Evolutionary conservation across 805 yeast species (phyloP), one percentile per base, ranked within the genome.

Genomic region (Starmerella bacillaris): DNA sequence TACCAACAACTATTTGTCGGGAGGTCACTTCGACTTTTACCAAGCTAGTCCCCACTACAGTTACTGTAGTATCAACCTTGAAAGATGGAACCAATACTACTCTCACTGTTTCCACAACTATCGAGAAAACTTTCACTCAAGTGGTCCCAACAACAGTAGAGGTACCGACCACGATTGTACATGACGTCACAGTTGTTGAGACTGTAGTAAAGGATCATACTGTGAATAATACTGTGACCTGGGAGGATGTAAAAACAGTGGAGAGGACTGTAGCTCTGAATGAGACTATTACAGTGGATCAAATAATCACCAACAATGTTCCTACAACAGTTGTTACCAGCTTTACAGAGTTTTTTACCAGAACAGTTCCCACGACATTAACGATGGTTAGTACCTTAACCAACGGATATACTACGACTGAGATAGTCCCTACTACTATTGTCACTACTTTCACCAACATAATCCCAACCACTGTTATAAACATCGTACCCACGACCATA

Each of bases 401-500:
- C n/a, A n/a, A n/a, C n/a, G n/a, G n/a, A n/a, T n/a, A n/a, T n/a
- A 17, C 29, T 8, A 16, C 24, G 24, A 22, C 36, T n/a, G 17
- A 24, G 9, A 24, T 19, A 20, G 34, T n/a, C 4, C 21, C 30
- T 14, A 29, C 22, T 5, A 29, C 32, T 9, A 5, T n/a, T 17
- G 21, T 18, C 21, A 27, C 32, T 9, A 29, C 33, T 5, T 18
- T 27, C 4, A 21, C 37, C 5, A 16, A 17, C 6, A 14, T 15
- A 5, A 14, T 22, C 15, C 27, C 33, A 4, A 21, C 33, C 16
- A 34, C 37, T 14, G 18, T 37, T 26, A 32, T 31, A 5, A 27
- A 19, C 19, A 11, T 19, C 4, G 21, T 22, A 5, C 15, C 16
- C 18, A 30, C 24, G 18, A 37, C 36, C 12, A 8, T 7, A 12